Evolutionary conservation across 306 rosid genomes (phyloP).

Genomic region (Vigna trinervia): DNA sequence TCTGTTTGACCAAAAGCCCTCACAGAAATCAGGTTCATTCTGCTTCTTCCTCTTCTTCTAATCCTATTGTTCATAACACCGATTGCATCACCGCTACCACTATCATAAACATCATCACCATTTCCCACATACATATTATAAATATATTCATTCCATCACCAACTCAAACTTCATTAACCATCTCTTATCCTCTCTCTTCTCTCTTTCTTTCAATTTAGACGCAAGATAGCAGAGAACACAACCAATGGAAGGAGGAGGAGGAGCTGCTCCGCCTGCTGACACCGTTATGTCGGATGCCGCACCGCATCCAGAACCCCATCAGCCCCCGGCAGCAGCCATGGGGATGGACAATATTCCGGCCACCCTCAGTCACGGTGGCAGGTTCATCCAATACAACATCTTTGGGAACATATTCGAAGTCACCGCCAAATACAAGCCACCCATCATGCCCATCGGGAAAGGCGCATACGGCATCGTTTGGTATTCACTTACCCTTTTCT

Average conservation of each 20-base stretch:
- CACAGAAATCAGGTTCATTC: slow-evolving; percentile 49
- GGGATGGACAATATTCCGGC: slow-evolving; percentile 90
- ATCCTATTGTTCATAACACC: neutral
- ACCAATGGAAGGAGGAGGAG: slow-evolving; percentile 55
- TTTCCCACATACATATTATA: neutral
- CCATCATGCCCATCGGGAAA: slow-evolving; percentile 97
- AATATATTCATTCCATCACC: neutral
- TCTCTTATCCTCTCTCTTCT: slow-evolving; percentile 23
- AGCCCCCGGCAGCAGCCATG: slow-evolving; percentile 38
- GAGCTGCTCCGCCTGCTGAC: slow-evolving; percentile 68
- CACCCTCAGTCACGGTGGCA: slow-evolving; percentile 86
- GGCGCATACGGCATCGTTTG: slow-evolving; percentile 99
- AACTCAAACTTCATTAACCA: neutral
- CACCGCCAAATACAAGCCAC: slow-evolving; percentile 93
- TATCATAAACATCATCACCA: neutral
- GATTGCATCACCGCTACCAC: slow-evolving; percentile 18
- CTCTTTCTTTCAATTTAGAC: slow-evolving; percentile 26
- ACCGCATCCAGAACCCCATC: slow-evolving; percentile 55
- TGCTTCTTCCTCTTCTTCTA: slow-evolving; percentile 15
- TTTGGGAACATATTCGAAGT: slow-evolving; percentile 94
- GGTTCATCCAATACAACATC: slow-evolving; percentile 92
- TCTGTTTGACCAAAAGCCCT: slow-evolving; percentile 50
- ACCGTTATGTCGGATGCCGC: slow-evolving; percentile 80
- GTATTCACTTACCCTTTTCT: slow-evolving; percentile 47
- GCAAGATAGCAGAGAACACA: neutral